Evolutionary conservation across 805 yeast genomes (phyloP).

Genomic region (Saccharomycopsis oosterbeekiorum): DNA sequence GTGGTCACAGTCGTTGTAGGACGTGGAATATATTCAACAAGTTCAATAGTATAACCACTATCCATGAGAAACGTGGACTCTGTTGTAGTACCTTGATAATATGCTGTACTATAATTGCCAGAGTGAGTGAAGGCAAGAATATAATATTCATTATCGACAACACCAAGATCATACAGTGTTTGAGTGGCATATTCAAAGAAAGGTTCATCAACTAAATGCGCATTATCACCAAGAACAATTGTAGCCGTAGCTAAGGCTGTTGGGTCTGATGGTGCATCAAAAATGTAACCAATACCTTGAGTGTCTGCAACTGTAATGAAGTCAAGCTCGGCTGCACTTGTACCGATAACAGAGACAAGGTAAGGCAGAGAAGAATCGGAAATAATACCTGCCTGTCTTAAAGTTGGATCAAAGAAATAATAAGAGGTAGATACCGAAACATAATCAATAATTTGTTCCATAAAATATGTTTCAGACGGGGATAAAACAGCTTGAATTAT

Average conservation of each 20-base stretch:
- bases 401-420: background rate
- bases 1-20: background rate
- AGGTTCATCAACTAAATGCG: background rate
- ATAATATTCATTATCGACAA: background rate
- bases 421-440: background rate
- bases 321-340: background rate
- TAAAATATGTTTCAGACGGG: background rate
- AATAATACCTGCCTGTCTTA: too few species aligned
- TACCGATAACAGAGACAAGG: background rate
- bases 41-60: background rate
- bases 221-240: background rate
- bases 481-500: too few species aligned
- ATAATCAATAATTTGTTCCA: background rate
- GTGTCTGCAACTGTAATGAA: background rate
- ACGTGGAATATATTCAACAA: background rate
- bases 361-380: background rate
- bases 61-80: background rate
- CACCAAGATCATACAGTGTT: background rate
- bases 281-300: background rate
- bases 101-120: background rate
- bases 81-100: background rate
- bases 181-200: background rate
- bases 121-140: background rate
- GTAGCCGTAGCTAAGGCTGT: background rate
- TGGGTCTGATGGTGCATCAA: background rate